Evolutionary conservation across 805 yeast genomes (phyloP), one percentile per base, ranked within the genome.

Genomic region (Kodamaea laetipori): DNA sequence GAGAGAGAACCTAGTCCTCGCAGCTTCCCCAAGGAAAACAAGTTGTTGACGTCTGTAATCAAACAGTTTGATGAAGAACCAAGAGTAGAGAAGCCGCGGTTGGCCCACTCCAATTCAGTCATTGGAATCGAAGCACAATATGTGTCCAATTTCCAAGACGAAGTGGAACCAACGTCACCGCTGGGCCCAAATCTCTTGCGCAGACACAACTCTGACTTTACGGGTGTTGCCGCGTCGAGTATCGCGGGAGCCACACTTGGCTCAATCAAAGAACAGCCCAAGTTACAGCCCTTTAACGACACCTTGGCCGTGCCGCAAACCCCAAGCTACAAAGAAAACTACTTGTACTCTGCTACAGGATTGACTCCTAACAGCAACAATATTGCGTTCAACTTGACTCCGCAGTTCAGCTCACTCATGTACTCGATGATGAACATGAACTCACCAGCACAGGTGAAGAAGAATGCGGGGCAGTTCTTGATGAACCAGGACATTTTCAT

Each of bases 391-490:
- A 67, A 64, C 50, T 58, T 67, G 43, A 69, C 73, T 11, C 73
- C 74, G 5, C 72, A 65, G 46, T 64, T 68, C 57, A 67, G 66
- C 52, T 54, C 69, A 10, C 56, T 68, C 60, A 68, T 69, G 71
- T 60, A 66, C 49, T 58, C 67, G 18, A 58, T 64, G 55, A 60
- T 64, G 62, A 58, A 47, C 45, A 42, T 60, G 47, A 61, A 60
- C 47, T 61, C 69, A 11, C 73, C 72, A 4, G 66, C 55, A 37
- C 52, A 32, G 47, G 50, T 55, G 40, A 59, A 52, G 39, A 41
- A 28, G 43, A 23, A 37, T 41, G 36, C 43, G 36, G 38, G 43
- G 45, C 60, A 57, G 30, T 52, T 54, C 37, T 48, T 57, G 17
- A 45, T 55, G 51, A 59, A 57, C 44, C 69, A 60, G 43, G 69